Evolutionary conservation across 768 basidiomycete species (phyloP).

Genomic region (Roridomyces roridus): DNA sequence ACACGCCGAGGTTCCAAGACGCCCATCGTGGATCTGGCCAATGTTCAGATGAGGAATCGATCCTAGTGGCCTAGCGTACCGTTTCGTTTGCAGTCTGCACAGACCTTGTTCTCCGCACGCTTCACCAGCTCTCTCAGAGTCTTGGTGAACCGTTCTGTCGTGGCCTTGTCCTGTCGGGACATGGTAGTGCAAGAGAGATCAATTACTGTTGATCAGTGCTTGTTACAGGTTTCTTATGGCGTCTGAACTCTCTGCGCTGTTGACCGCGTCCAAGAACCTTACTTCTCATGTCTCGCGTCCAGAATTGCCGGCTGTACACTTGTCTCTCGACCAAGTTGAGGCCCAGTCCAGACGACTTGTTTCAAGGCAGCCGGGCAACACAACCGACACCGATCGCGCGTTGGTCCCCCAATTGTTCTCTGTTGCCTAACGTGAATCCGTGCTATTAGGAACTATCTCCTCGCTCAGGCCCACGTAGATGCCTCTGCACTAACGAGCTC

Average conservation of each 20-base stretch:
- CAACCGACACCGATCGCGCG: conserved; percentile 78
- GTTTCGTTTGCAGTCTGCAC: conserved; percentile 96
- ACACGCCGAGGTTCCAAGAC: conserved; percentile 95
- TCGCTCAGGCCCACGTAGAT: conserved; percentile 94
- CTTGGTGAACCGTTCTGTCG: conserved; percentile 78
- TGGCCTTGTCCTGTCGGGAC: conserved; percentile 81
- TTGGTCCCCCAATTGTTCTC: conserved; percentile 41
- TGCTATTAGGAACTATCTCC: conserved; percentile 76
- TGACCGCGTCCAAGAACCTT: conserved; percentile 73
- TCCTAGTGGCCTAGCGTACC: conserved; percentile 54
- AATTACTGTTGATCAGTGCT: not conserved
- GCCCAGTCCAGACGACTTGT: conserved; percentile 88
- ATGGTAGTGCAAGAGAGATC: conserved; percentile 33
- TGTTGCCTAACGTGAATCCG: conserved; percentile 10
- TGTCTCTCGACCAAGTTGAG: conserved; percentile 95
- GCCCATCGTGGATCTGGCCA: conserved; percentile 93
- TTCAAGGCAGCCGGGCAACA: conserved; percentile 67
- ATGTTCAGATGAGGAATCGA: conserved; percentile 9
- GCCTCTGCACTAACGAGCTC: conserved; percentile 84
- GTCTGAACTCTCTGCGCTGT: conserved; percentile 71
- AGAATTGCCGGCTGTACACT: conserved; percentile 86
- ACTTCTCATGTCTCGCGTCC: conserved; percentile 79
- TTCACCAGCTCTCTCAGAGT: conserved; percentile 89
- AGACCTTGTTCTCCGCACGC: conserved; percentile 89
- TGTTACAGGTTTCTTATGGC: conserved; percentile 29